Evolutionary conservation across 805 yeast species (phyloP), one percentile per base, ranked within the genome.

Genomic region (Saturnispora halmiae): DNA sequence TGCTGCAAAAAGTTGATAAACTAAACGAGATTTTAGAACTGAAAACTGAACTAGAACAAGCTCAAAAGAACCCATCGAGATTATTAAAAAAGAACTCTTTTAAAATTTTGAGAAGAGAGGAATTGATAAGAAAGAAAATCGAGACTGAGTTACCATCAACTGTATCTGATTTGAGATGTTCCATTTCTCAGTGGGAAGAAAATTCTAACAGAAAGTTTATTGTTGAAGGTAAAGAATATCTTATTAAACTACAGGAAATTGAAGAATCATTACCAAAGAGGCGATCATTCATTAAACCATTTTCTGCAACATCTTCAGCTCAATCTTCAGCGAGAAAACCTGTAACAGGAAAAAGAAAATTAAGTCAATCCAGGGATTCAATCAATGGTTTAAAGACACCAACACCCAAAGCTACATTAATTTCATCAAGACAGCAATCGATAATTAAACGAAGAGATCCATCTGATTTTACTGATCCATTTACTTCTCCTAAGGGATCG

Each of bases 21-120:
- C 69, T 83, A 46, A 64, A 72, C 33, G 70, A 67, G 2, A 58
- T 87, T 20, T 57, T 77, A 31, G 59, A 65, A 11, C 94, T 85
- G 48, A 82, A 81, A 45, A 48, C 56, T 2, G 72, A 72, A 35
- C 67, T 92, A 29, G 79, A 70, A 28, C 81, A 76, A 46, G 76
- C 92, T 4, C 72, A 82, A 2, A 79, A 76, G 51, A 92, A 90
- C 56, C 78, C 96, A 0, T 77, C 90, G 0, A 70, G 97, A 46
- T 66, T 88, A 32, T 59, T 82, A 34, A 75, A 81, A 46, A 75
- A 83, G 52, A 79, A 82, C 51, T 80, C 87, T 2, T 88, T 90
- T 47, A 79, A 78, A 45, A 79, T 88, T 19, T 63, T 90, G 44
- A 66, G 82, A 43, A 73, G 80, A 43, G 98, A 90, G 55, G 96